Percentiles rank a stretch among this genome's conserved stretches.
phyloP scores from a whole-genome alignment of 371 early-diverging fungal species.

The Coemansia sp. region DNA sequence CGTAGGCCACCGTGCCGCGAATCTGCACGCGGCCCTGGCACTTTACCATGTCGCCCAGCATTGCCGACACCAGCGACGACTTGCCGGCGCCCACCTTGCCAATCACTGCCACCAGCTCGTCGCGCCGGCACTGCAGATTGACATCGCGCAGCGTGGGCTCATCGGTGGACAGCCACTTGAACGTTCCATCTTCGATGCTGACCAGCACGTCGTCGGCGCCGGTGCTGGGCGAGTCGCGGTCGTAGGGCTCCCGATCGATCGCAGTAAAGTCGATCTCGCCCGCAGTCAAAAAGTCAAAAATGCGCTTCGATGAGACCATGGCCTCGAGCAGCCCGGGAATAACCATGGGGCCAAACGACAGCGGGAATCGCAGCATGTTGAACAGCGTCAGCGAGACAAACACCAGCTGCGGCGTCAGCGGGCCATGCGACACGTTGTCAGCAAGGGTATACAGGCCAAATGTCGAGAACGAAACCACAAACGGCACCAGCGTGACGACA shows the following conservation, averaged over 20 bases:
- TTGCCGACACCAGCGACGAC: conserved; percentile 76
- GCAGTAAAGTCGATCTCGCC: conserved; percentile 75
- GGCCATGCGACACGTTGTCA: conserved; percentile 53
- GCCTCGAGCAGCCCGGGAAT: conserved; percentile 79
- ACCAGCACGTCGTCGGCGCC: conserved; percentile 15
- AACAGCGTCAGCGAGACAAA: conserved; percentile 91
- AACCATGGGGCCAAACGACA: conserved; percentile 74
- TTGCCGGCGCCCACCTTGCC: conserved; percentile 91
- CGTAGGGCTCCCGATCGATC: conserved; percentile 56
- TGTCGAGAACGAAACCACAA: conserved; percentile 82
- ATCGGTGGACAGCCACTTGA: conserved; percentile 18
- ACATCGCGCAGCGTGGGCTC: conserved; percentile 64
- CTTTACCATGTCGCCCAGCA: conserved; percentile 89
- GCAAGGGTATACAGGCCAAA: conserved; percentile 78
- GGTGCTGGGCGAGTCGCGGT: conserved; percentile 52
- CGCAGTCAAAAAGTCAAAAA: conserved; percentile 72
- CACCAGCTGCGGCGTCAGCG: conserved; percentile 73
- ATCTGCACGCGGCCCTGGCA: conserved; percentile 66
- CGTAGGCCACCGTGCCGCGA: conserved; percentile 84
- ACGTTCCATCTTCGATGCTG: conserved; percentile 13
- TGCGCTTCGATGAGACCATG: conserved; percentile 77
- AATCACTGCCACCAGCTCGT: conserved; percentile 72
- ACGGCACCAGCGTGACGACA: conserved; percentile 78
- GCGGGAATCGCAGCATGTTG: conserved; percentile 92
- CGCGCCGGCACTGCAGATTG: conserved; percentile 61